phyloP scores from a whole-genome alignment of 129 eudicot species.

The Arctium minus region DNA sequence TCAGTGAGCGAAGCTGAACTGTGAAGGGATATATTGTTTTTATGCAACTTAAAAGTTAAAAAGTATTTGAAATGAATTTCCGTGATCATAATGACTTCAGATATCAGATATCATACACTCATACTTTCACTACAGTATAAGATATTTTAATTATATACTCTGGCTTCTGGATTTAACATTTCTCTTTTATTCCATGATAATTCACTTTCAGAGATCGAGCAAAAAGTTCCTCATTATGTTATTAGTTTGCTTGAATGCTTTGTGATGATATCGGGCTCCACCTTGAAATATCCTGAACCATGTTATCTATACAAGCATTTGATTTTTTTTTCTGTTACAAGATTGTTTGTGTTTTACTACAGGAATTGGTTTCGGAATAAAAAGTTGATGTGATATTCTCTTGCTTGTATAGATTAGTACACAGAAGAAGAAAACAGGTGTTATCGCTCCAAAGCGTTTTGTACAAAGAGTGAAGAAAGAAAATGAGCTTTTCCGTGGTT shows the following conservation, averaged over 20 bases:
- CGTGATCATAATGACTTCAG: not conserved
- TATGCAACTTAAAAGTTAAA: not conserved
- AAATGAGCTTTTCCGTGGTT: slow-evolving; percentile 81
- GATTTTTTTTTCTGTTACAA: not conserved
- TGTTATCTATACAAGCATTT: not conserved
- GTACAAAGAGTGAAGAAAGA: slow-evolving; percentile 89
- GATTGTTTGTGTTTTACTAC: not conserved
- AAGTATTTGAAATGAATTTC: not conserved
- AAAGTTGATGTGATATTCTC: slow-evolving; percentile 12
- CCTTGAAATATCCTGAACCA: not conserved
- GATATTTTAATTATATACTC: not conserved
- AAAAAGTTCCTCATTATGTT: not conserved
- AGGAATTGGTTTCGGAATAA: not conserved
- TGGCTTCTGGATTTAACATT: not conserved
- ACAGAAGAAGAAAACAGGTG: slow-evolving; percentile 97
- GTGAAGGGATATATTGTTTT: not conserved
- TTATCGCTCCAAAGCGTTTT: slow-evolving; percentile 92
- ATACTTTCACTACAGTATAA: not conserved
- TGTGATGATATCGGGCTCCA: not conserved
- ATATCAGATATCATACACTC: not conserved
- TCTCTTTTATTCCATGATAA: not conserved
- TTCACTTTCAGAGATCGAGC: not conserved
- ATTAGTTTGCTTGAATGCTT: not conserved
- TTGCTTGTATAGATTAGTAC: slow-evolving; percentile 59
- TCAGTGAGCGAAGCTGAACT: not conserved